Evolutionary conservation across 1,139 yeast species (phyloP).

Genomic region (Yamadazyma membranifaciens): DNA sequence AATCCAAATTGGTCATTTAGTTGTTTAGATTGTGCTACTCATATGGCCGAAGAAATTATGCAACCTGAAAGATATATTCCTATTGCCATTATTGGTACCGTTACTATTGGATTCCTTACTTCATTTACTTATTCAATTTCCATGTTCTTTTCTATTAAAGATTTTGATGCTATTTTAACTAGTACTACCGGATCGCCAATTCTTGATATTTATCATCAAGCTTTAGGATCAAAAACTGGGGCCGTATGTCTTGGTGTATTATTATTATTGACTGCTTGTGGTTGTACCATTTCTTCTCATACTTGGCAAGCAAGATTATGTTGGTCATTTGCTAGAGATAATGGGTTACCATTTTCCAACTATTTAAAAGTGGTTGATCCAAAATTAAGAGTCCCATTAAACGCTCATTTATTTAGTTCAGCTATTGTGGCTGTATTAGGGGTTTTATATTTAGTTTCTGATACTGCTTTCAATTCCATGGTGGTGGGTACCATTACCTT

Average conservation of each 20-base stretch:
- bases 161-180: conserved; percentile 28
- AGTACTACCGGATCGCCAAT: conserved; percentile 41
- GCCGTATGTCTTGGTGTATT: conserved; percentile 36
- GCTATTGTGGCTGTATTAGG: conserved; percentile 41
- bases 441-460: conserved; percentile 39
- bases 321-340: conserved; percentile 81
- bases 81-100: conserved; percentile 42
- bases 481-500: conserved; percentile 47
- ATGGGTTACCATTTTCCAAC: conserved; percentile 45
- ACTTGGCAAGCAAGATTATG: conserved; percentile 62
- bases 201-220: conserved; percentile 41
- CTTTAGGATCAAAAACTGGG: conserved; percentile 34
- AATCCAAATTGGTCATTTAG: conserved; percentile 46
- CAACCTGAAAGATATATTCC: conserved; percentile 42
- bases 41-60: conserved; percentile 40
- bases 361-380: conserved; percentile 42
- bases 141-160: conserved; percentile 40
- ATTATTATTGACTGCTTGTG: conserved; percentile 37
- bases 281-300: conserved; percentile 43
- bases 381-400: conserved; percentile 42
- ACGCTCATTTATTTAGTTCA: conserved; percentile 44
- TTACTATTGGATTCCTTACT: conserved; percentile 40
- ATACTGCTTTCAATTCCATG: conserved; percentile 47
- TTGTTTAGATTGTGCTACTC: conserved; percentile 45
- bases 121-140: conserved; percentile 40